Evolutionary conservation across 2,329 filamentous ascomycete species (phyloP).

Genomic region (Fusarium proliferatum): DNA sequence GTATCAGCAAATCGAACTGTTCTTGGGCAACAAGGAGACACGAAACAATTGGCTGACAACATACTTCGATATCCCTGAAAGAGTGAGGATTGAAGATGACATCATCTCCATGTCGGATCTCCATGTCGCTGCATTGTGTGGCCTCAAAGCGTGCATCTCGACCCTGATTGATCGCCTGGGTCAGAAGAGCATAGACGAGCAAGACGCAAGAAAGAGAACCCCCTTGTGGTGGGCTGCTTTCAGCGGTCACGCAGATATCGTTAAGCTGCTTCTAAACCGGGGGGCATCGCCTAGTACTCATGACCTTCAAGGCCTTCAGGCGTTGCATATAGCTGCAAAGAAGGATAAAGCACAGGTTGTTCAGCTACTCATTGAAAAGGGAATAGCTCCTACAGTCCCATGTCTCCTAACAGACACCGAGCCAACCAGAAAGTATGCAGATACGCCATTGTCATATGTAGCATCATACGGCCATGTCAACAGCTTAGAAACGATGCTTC

Average conservation of each 20-base stretch:
- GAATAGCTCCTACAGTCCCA: constrained; percentile 48
- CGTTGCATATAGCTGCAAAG: constrained; percentile 51
- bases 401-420: not conserved
- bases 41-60: constrained; percentile 7
- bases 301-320: constrained; percentile 29
- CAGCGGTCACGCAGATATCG: constrained; percentile 31
- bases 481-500: constrained; percentile 43
- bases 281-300: constrained; percentile 43
- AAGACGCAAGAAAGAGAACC: not conserved
- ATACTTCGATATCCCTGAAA: not conserved
- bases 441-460: constrained; percentile 38
- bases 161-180: not conserved
- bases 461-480: constrained; percentile 44
- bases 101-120: not conserved
- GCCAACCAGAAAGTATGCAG: too few relatives aligned
- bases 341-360: constrained; percentile 9
- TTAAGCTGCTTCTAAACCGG: constrained; percentile 34
- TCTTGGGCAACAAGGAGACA: not conserved
- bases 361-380: constrained; percentile 28
- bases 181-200: not conserved
- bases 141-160: constrained; percentile 7
- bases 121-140: constrained; percentile 27
- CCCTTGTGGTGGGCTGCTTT: constrained; percentile 41
- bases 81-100: not conserved
- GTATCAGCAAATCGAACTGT: constrained; percentile 1